Evolutionary conservation across 345 rosid genomes (phyloP), one percentile per base, ranked within the genome.

Genomic region (Fremontodendron californicum): DNA sequence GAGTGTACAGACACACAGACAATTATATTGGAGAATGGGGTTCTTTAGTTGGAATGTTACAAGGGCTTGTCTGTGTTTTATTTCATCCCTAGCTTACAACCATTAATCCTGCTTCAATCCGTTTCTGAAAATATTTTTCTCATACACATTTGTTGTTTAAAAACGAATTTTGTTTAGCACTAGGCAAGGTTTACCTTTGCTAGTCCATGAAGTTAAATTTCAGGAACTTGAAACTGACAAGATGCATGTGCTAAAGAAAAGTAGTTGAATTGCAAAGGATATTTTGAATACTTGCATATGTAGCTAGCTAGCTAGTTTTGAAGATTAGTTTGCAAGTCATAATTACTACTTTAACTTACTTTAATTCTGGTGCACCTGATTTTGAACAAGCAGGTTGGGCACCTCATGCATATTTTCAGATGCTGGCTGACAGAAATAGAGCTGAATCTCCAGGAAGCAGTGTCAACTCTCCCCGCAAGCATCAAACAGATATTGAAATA

Each of bases 381-480:
- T 10, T 19, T 58, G 58, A 18, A 8, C 52, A 4, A 60, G 70
- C 64, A 88, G 91, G 89, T 77, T 89, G 93, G 93, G 90, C 89
- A 3, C 93, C 93, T 49, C 86, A 86, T 77, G 85, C 87, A 8
- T 86, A 85, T 79, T 85, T 88, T 33, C 68, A 81, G 49, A 81
- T 77, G 85, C 31, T 88, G 75, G 85, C 85, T 0, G 90, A 87
- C 80, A 78, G 61, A 46, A 77, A 55, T 29, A 71, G 48, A 19
- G 78, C 46, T 23, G 66, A 75, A 69, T 37, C 73, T 51, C 63
- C 84, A 15, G 48, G 78, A 40, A 33, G 58, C 79, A 19, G 54
- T 52, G 70, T 45, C 81, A 31, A 74, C 51, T 81, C 83, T 75
- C 31, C 46, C 3, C 5, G 6, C 10, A 33, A 2, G 61, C 58